A percentile compares a stretch with the other conserved stretches of the same genome.
These are phyloP conservation scores for Mortierella sp. DNA, from an alignment of 371 early-diverging fungal genomes.

Conservation along the genomic window DNA sequence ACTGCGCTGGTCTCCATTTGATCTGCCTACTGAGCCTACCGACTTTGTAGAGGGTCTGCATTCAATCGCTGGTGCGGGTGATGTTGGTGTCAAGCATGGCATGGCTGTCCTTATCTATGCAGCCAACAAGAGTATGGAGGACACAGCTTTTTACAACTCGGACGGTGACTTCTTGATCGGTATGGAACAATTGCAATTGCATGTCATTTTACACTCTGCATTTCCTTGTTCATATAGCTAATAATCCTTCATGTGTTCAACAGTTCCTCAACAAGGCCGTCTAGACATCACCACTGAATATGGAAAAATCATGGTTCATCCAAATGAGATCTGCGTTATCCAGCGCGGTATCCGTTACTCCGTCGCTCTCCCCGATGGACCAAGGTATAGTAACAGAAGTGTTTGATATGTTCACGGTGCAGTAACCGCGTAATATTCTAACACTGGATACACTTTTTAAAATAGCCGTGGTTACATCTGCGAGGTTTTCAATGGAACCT, in stretches of 20 bases:
- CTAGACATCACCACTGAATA: constrained; percentile 94
- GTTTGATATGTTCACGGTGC: background rate
- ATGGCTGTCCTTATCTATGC: constrained; percentile 89
- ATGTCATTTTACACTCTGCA: background rate
- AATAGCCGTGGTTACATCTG: constrained; percentile 89
- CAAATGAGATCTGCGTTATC: constrained; percentile 95
- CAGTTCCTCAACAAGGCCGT: constrained; percentile 94
- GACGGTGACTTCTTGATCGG: constrained; percentile 96
- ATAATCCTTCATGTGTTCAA: background rate
- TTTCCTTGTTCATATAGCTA: background rate
- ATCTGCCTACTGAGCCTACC: constrained; percentile 69
- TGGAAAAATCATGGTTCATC: constrained; percentile 86
- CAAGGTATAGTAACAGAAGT: constrained; percentile 61
- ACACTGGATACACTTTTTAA: background rate
- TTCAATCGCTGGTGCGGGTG: constrained; percentile 92
- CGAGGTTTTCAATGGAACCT: constrained; percentile 90
- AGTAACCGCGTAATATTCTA: background rate
- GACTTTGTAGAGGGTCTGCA: constrained; percentile 90
- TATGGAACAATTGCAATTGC: constrained; percentile 42
- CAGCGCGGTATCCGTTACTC: constrained; percentile 92
- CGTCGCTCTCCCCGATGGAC: constrained; percentile 85
- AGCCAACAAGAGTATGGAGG: constrained; percentile 83
- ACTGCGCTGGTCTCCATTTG: constrained; percentile 95
- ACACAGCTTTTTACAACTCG: constrained; percentile 85
- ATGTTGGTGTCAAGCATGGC: constrained; percentile 82